Evolutionary conservation across 306 rosid genomes (phyloP).

Genomic region (Casuarina equisetifolia): DNA sequence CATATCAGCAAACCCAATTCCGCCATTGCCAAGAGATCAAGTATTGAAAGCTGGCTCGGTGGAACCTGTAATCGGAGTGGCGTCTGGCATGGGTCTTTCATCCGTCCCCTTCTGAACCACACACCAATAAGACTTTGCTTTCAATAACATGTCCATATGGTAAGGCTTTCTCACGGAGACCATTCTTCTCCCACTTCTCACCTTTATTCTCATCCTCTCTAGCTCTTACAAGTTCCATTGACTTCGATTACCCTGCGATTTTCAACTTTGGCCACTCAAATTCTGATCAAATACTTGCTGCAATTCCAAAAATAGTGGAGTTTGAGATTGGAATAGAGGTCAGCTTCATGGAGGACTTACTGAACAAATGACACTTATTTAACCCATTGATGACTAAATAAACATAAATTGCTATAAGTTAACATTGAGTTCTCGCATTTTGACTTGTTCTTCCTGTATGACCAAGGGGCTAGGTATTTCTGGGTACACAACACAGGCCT

Average conservation of each 20-base stretch:
- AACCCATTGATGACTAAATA: not conserved
- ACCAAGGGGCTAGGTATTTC: conserved; percentile 73
- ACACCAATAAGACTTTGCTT: too few relatives aligned
- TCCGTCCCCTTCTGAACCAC: too few relatives aligned
- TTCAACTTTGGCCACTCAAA: conserved; percentile 92
- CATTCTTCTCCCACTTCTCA: conserved; percentile 24
- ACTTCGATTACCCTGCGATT: conserved; percentile 58
- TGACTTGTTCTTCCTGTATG: conserved; percentile 41
- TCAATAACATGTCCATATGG: too few relatives aligned
- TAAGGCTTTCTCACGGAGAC: not conserved
- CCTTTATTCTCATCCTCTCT: conserved; percentile 30
- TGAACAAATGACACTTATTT: not conserved
- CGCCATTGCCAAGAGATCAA: too few relatives aligned
- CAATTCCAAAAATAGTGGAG: conserved; percentile 66
- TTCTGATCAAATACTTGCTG: conserved; percentile 82
- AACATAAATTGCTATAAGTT: not conserved
- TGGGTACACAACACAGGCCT: conserved; percentile 97
- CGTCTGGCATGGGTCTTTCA: too few relatives aligned
- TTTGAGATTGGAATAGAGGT: conserved; percentile 82
- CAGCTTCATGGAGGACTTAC: conserved; percentile 9
- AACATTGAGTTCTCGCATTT: not conserved
- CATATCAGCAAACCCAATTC: too few relatives aligned
- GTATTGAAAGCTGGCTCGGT: too few relatives aligned
- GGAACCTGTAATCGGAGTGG: too few relatives aligned
- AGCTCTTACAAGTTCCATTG: conserved; percentile 34